Conservation (phyloP, 805 yeast genomes). For the Schizosaccharomyces octosporus region DNA sequence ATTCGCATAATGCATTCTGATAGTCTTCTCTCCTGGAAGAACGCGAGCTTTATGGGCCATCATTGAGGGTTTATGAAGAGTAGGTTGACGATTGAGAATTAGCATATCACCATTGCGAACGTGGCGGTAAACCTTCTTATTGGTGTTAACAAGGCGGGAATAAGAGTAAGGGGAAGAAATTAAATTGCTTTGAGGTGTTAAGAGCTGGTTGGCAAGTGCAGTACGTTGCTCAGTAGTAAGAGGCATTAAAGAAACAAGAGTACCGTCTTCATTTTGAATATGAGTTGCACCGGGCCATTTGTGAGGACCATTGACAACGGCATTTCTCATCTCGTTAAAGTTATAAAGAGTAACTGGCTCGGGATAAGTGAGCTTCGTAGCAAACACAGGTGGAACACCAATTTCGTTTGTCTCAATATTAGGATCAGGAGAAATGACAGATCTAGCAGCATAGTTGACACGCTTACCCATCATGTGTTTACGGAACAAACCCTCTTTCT, state of each 20-base stretch:
- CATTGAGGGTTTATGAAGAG: constrained; percentile 96
- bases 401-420: constrained; percentile 91
- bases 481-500: constrained; percentile 94
- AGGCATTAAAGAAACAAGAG: constrained; percentile 53
- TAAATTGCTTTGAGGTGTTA: constrained; percentile 38
- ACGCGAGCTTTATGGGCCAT: constrained; percentile 98
- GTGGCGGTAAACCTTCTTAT: constrained; percentile 86
- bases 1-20: constrained; percentile 91
- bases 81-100: constrained; percentile 96
- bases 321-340: constrained; percentile 71
- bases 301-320: constrained; percentile 92
- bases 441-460: constrained; percentile 95
- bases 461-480: constrained; percentile 99
- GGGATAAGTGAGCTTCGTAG: constrained; percentile 82
- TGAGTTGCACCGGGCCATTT: constrained; percentile 97
- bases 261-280: constrained; percentile 87
- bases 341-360: constrained; percentile 92
- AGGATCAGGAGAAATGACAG: constrained; percentile 97
- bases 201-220: constrained; percentile 75
- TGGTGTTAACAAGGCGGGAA: constrained; percentile 34
- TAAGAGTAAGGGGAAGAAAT: constrained; percentile 15
- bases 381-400: constrained; percentile 97
- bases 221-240: constrained; percentile 87
- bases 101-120: constrained; percentile 88
- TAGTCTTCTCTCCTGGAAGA: constrained; percentile 87